A percentile compares a stretch with the other conserved stretches of the same genome.
Evolutionary conservation across 2,329 filamentous ascomycete genomes (phyloP).

Genomic region (Fusarium torulosum): DNA sequence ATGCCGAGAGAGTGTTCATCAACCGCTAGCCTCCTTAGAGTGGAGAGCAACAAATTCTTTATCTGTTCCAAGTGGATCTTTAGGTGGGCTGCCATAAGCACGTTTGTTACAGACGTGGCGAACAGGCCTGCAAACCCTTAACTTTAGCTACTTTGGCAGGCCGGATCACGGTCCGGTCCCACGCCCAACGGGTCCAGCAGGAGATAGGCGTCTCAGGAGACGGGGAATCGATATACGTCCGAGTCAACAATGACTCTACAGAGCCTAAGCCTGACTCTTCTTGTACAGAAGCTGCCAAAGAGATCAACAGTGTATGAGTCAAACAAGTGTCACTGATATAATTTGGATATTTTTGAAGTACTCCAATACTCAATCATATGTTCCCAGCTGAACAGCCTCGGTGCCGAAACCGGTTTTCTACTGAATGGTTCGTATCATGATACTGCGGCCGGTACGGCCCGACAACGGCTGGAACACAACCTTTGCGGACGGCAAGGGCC

Average conservation of each 20-base stretch:
- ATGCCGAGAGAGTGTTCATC: slow-evolving; percentile 27
- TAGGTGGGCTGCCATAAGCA: slow-evolving; percentile 8
- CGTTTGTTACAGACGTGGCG: slow-evolving; percentile 18
- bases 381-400: slow-evolving; percentile 15
- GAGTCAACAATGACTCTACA: slow-evolving; percentile 15
- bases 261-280: slow-evolving; percentile 7
- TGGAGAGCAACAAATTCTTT: slow-evolving; percentile 35
- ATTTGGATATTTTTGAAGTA: no score
- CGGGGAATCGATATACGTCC: slow-evolving; percentile 14
- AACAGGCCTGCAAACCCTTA: slow-evolving; percentile 18
- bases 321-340: background rate
- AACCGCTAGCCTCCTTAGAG: slow-evolving; percentile 23
- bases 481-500: background rate
- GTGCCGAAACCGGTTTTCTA: slow-evolving; percentile 39
- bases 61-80: slow-evolving; percentile 24
- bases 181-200: background rate
- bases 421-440: no score
- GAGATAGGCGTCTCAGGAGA: slow-evolving; percentile 28
- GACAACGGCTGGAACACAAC: slow-evolving; percentile 14
- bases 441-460: slow-evolving; percentile 21
- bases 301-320: background rate
- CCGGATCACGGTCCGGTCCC: background rate
- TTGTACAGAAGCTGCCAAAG: background rate
- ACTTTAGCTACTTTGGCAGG: slow-evolving; percentile 1
- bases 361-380: no score